Evolutionary conservation across 345 rosid species (phyloP).

Genomic region (Populus davidiana): DNA sequence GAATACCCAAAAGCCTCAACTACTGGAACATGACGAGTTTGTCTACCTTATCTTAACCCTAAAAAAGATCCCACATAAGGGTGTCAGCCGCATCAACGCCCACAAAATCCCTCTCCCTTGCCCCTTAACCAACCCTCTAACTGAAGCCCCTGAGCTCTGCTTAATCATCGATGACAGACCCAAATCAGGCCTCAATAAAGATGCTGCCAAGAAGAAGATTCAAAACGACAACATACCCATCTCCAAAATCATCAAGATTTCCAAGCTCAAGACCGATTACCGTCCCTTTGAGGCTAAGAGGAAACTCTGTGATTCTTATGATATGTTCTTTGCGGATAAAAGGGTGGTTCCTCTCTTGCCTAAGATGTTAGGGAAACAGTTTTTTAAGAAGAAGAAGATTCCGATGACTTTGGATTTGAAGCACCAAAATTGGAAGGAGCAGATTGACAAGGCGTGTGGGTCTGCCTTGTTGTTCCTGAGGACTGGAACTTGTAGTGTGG

Average conservation of each 20-base stretch:
- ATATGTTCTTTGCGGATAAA: conserved; percentile 48
- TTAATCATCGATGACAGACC: conserved; percentile 70
- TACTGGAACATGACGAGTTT: conserved; percentile 66
- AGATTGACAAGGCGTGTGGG: conserved; percentile 53
- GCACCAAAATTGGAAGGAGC: conserved; percentile 80
- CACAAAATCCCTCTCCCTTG: conserved; percentile 51
- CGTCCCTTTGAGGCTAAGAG: conserved; percentile 50
- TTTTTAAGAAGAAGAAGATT: conserved; percentile 64
- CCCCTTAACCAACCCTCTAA: conserved; percentile 37
- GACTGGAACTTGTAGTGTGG: conserved; percentile 66
- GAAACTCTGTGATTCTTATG: conserved; percentile 48
- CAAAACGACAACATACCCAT: conserved; percentile 57
- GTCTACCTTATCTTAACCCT: conserved; percentile 54
- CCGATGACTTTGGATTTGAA: conserved; percentile 58
- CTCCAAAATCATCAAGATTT: conserved; percentile 59
- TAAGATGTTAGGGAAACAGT: conserved; percentile 71
- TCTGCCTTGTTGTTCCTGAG: conserved; percentile 61
- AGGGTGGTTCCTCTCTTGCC: conserved; percentile 62
- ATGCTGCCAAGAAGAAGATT: conserved; percentile 55
- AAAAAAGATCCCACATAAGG: conserved; percentile 60
- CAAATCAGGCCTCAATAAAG: conserved; percentile 61
- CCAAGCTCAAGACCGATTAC: conserved; percentile 54
- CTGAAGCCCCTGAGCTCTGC: conserved; percentile 56
- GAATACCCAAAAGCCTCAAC: conserved; percentile 51
- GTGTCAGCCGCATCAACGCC: conserved; percentile 43